These are phyloP conservation scores for Dryadomyces sulphureus DNA, from an alignment of 2,329 filamentous ascomycete genomes.

Conservation along the genomic window DNA sequence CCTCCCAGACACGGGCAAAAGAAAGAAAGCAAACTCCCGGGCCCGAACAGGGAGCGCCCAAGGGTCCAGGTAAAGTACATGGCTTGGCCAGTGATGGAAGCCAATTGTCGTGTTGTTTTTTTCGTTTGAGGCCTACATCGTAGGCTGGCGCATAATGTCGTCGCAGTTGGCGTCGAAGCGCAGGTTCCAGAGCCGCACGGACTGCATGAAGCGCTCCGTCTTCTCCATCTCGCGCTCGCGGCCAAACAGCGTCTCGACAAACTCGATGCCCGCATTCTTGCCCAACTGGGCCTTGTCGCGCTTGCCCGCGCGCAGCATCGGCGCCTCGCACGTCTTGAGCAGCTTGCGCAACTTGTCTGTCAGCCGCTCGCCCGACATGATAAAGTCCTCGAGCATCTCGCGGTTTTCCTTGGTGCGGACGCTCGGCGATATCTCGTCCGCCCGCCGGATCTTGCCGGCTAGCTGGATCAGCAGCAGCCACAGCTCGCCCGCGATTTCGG, in stretches of 20 bases:
- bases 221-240: conserved; percentile 77
- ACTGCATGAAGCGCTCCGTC: conserved; percentile 87
- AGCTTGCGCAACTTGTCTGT: conserved; percentile 74
- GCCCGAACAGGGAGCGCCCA: neutral
- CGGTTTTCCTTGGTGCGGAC: conserved; percentile 60
- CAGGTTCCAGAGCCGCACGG: conserved; percentile 76
- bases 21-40: conserved; percentile 5
- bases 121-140: neutral
- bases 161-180: conserved; percentile 95
- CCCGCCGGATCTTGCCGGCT: conserved; percentile 83
- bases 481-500: conserved; percentile 83
- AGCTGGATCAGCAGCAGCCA: conserved; percentile 93
- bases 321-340: conserved; percentile 81
- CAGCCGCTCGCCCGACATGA: conserved; percentile 74
- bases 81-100: too few species aligned
- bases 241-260: conserved; percentile 91
- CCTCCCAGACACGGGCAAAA: neutral
- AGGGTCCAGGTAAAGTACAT: too few species aligned
- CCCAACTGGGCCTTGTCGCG: conserved; percentile 65
- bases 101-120: neutral
- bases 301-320: conserved; percentile 82
- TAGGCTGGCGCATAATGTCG: conserved; percentile 54
- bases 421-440: conserved; percentile 59
- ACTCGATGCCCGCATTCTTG: conserved; percentile 84
- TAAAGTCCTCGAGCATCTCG: conserved; percentile 79